These are phyloP conservation scores for Morella rubra DNA, from an alignment of 306 rosid genomes.

Conservation along the genomic window DNA sequence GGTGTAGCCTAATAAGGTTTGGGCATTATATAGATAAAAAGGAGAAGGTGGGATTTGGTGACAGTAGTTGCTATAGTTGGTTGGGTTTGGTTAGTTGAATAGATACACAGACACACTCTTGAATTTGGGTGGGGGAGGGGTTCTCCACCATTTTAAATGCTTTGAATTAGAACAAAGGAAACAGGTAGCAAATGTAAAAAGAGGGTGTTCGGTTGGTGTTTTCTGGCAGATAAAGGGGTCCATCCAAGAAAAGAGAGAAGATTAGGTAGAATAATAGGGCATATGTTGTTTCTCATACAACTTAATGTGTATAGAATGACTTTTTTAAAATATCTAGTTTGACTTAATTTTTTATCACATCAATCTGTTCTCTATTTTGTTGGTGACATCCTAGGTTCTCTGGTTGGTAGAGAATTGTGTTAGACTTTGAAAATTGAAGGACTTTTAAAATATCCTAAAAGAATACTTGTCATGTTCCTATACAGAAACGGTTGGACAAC, in stretches of 20 bases:
- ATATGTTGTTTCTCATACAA: conserved; percentile 34
- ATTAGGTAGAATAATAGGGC: conserved; percentile 34
- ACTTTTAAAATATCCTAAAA: too few species aligned
- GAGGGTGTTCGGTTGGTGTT: conserved; percentile 13
- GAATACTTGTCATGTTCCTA: background rate
- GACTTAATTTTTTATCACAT: conserved; percentile 34
- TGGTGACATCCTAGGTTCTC: too few species aligned
- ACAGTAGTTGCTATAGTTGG: conserved; percentile 41
- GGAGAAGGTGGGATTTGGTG: conserved; percentile 46
- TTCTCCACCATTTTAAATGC: conserved; percentile 33
- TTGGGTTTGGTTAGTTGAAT: conserved; percentile 66
- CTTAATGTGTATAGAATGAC: conserved; percentile 43
- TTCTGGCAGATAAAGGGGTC: too few species aligned
- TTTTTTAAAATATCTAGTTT: conserved; percentile 31
- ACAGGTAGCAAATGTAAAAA: conserved; percentile 23
- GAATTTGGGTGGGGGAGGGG: background rate
- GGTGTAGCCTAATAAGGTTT: conserved; percentile 41
- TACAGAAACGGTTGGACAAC: background rate
- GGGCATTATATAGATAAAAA: conserved; percentile 59
- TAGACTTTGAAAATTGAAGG: background rate
- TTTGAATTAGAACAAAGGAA: conserved; percentile 14
- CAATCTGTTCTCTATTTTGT: too few species aligned
- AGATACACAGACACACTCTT: conserved; percentile 22
- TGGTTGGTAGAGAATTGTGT: too few species aligned
- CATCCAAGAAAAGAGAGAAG: conserved; percentile 11